A percentile compares a stretch with the other conserved stretches of the same genome.
Evolutionary conservation across 1,284 basidiomycete species (phyloP).

Genomic region (Cystobasidiaceae sp.): DNA sequence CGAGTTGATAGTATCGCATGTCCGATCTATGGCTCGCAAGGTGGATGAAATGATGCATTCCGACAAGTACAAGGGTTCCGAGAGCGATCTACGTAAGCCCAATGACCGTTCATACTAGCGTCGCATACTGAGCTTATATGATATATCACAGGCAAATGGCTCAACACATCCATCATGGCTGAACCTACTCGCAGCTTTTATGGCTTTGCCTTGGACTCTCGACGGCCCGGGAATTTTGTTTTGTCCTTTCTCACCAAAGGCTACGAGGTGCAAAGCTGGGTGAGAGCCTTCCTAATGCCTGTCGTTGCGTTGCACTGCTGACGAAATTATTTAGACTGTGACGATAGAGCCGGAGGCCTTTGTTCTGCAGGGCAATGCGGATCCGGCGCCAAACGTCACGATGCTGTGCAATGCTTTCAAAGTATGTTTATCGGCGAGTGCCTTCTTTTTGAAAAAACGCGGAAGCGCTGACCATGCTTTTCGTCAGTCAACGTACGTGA

Average conservation of each 20-base stretch:
- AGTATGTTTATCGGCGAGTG: slow-evolving; percentile 48
- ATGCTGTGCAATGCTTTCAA: slow-evolving; percentile 95
- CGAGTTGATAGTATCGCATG: slow-evolving; percentile 94
- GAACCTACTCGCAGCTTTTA: slow-evolving; percentile 94
- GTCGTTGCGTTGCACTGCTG: background rate
- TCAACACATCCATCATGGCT: slow-evolving; percentile 84
- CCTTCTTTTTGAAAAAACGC: background rate
- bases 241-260: slow-evolving; percentile 79
- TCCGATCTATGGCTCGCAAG: slow-evolving; percentile 87
- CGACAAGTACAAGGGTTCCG: slow-evolving; percentile 88
- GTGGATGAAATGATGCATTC: slow-evolving; percentile 93
- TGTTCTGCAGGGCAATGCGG: slow-evolving; percentile 52
- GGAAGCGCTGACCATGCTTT: no score
- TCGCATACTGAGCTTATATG: background rate
- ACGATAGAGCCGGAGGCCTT: slow-evolving; percentile 69
- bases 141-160: slow-evolving; percentile 62
- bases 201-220: slow-evolving; percentile 86
- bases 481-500: slow-evolving; percentile 21
- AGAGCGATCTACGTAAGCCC: slow-evolving; percentile 78
- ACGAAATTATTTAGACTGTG: slow-evolving; percentile 31
- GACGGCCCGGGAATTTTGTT: slow-evolving; percentile 85
- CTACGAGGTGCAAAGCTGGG: slow-evolving; percentile 25
- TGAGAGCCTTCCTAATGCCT: background rate
- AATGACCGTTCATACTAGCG: background rate
- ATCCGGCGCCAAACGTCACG: slow-evolving; percentile 62